Conservation (phyloP, 768 basidiomycete genomes). For the Cyclocybe cylindracea region DNA sequence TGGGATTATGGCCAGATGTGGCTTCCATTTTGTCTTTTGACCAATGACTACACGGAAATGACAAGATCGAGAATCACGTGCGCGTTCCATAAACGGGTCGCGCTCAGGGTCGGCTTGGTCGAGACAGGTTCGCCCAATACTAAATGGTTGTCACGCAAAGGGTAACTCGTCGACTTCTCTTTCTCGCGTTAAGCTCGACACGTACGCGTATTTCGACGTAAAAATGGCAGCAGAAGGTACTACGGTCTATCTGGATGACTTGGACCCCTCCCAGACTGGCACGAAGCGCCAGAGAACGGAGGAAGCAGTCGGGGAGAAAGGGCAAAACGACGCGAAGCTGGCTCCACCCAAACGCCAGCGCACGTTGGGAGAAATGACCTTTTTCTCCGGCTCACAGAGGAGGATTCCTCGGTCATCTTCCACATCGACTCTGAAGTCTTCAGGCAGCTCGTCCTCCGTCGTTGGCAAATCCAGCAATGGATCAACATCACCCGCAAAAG, state of each 20-base stretch:
- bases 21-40: too few relatives aligned
- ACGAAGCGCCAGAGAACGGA: conserved; percentile 4
- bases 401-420: too few relatives aligned
- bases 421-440: too few relatives aligned
- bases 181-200: background rate
- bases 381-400: too few relatives aligned
- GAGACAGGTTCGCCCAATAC: conserved; percentile 2
- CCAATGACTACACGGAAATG: too few relatives aligned
- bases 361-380: conserved; percentile 61
- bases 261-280: conserved; percentile 24
- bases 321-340: background rate
- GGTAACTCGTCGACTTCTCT: too few relatives aligned
- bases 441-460: too few relatives aligned
- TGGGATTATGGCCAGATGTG: background rate
- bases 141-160: background rate
- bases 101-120: background rate
- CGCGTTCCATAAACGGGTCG: too few relatives aligned
- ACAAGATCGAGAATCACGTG: too few relatives aligned
- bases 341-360: conserved; percentile 51
- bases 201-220: conserved; percentile 5
- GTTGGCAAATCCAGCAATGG: too few relatives aligned
- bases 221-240: conserved; percentile 7
- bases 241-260: conserved; percentile 48
- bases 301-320: conserved; percentile 3
- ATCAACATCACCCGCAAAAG: too few relatives aligned